Conservation (phyloP, 176 grass and related monocot species). For the Otatea glauca region DNA sequence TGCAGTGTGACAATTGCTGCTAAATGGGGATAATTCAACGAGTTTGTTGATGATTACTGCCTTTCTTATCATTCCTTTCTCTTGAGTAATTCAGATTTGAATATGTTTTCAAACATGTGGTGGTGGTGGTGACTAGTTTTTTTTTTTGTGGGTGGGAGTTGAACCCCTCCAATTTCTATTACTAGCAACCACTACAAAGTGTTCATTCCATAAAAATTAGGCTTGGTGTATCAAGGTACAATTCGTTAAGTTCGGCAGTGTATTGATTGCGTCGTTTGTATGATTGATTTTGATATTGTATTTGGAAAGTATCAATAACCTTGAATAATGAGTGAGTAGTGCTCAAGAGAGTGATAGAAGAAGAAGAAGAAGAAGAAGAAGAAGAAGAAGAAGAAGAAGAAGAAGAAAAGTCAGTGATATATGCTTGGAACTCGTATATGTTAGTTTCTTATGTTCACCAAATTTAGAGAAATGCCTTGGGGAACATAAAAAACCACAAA, state of each 20-base stretch:
- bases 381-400: too few relatives aligned
- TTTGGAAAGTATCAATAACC: slow-evolving; percentile 4
- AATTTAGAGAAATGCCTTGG: slow-evolving; percentile 56
- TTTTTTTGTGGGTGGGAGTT: too few relatives aligned
- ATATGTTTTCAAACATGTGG: neutral
- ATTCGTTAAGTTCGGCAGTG: neutral
- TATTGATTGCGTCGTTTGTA: neutral
- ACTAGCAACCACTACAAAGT: too few relatives aligned
- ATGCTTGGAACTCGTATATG: slow-evolving; percentile 28
- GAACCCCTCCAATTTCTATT: too few relatives aligned
- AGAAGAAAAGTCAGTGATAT: neutral
- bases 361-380: too few relatives aligned
- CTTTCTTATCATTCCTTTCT: neutral
- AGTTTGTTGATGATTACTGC: neutral
- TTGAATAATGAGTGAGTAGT: neutral
- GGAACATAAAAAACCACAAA: neutral
- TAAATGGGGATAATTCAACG: neutral
- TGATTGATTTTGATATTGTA: neutral
- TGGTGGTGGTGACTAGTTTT: neutral
- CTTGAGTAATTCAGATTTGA: neutral
- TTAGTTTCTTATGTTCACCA: slow-evolving; percentile 6
- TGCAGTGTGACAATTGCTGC: slow-evolving; percentile 10
- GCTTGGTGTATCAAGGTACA: neutral
- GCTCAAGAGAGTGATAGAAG: neutral
- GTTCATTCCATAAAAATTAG: neutral